phyloP scores from a whole-genome alignment of 148 eudicot species.

The Arctostaphylos glauca region DNA sequence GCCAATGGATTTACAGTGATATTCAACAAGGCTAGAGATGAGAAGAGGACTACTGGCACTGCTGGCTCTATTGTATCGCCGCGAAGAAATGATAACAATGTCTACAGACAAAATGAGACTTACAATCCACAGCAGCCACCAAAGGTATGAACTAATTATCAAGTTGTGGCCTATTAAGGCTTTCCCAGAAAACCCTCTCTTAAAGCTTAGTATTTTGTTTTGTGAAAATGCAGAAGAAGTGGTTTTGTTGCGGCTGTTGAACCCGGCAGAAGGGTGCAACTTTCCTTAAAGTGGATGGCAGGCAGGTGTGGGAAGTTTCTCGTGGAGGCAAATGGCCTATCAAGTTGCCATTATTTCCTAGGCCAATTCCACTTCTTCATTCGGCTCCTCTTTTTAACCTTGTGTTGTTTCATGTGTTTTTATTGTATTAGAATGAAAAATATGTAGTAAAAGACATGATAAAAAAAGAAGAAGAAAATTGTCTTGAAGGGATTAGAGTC shows the following conservation, averaged over 20 bases:
- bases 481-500: not conserved
- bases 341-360: not conserved
- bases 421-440: not conserved
- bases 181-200: not conserved
- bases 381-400: not conserved
- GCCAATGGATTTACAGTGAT: constrained; percentile 24
- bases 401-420: not conserved
- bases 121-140: not conserved
- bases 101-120: constrained; percentile 5
- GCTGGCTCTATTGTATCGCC: not conserved
- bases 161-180: not conserved
- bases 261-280: not conserved
- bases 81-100: constrained; percentile 16
- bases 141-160: constrained; percentile 11
- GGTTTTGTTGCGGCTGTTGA: constrained; percentile 21
- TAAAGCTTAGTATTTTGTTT: not conserved
- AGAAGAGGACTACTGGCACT: constrained; percentile 14
- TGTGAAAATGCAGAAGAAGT: constrained; percentile 17
- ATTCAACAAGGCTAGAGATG: constrained; percentile 26
- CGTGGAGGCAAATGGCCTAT: not conserved
- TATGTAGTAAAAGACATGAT: too few relatives aligned
- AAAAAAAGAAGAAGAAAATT: not conserved
- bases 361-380: not conserved
- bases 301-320: not conserved
- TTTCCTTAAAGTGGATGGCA: not conserved